Evolutionary conservation across 352 stramenopile genomes (phyloP).

Genomic region (Phytophthora cryptogea): DNA sequence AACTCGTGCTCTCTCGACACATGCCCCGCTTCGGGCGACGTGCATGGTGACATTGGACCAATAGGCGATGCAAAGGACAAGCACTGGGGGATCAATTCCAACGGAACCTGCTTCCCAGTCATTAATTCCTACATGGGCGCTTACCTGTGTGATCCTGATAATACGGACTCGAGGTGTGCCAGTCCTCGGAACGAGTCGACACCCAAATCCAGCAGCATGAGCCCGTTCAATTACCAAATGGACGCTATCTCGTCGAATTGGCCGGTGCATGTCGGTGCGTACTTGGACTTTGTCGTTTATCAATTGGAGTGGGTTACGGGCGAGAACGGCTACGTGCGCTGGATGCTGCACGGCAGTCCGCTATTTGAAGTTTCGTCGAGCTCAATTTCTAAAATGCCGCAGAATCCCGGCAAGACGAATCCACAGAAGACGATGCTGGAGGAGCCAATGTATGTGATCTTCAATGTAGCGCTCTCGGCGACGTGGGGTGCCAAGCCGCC

Average conservation of each 20-base stretch:
- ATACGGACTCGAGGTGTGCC: slow-evolving; percentile 37
- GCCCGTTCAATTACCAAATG: no score
- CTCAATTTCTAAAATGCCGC: no score
- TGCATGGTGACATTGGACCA: slow-evolving; percentile 47
- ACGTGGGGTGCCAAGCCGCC: no score
- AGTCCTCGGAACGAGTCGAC: slow-evolving; percentile 32
- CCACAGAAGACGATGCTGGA: slow-evolving; percentile 7
- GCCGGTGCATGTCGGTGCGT: slow-evolving; percentile 73
- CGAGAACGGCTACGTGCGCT: slow-evolving; percentile 3
- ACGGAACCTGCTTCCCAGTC: slow-evolving; percentile 51
- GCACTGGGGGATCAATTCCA: slow-evolving; percentile 47
- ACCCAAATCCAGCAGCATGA: slow-evolving; percentile 56
- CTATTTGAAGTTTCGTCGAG: slow-evolving; percentile 65
- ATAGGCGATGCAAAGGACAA: slow-evolving; percentile 30
- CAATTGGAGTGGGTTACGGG: slow-evolving; percentile 70
- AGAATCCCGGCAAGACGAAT: not conserved
- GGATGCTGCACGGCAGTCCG: slow-evolving; percentile 46
- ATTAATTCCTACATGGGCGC: slow-evolving; percentile 38
- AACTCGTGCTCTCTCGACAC: slow-evolving; percentile 43
- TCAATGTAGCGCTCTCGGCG: slow-evolving; percentile 5
- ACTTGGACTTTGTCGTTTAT: slow-evolving; percentile 71
- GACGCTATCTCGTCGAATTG: slow-evolving; percentile 88
- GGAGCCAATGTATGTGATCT: slow-evolving; percentile 10
- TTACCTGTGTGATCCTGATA: slow-evolving; percentile 50
- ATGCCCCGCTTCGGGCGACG: slow-evolving; percentile 55